phyloP scores from a whole-genome alignment of 805 yeast species.

The Teunomyces tritomae region DNA sequence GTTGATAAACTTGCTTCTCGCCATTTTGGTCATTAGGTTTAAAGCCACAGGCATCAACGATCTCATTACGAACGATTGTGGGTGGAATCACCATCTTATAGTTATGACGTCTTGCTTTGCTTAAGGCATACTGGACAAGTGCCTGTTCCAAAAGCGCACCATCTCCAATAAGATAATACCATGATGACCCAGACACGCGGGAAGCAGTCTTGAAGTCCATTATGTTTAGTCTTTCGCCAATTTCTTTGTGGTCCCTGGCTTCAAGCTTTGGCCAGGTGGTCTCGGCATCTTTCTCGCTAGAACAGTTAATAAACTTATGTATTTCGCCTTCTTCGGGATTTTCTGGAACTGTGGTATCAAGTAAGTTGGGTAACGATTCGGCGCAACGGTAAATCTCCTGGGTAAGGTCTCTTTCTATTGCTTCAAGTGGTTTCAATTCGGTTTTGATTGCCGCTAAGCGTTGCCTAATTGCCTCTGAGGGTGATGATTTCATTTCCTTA shows the following conservation, averaged over 20 bases:
- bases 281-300: conserved; percentile 26
- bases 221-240: conserved; percentile 66
- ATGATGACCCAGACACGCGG: conserved; percentile 75
- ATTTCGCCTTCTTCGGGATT: conserved; percentile 41
- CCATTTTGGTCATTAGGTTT: conserved; percentile 85
- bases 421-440: conserved; percentile 26
- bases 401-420: conserved; percentile 25
- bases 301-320: conserved; percentile 52
- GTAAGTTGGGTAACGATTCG: conserved; percentile 60
- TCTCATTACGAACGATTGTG: conserved; percentile 72
- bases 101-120: conserved; percentile 62
- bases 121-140: conserved; percentile 71
- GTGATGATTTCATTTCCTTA: conserved; percentile 16
- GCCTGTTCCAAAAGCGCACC: conserved; percentile 93
- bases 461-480: conserved; percentile 11
- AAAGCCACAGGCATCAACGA: conserved; percentile 89
- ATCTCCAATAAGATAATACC: conserved; percentile 81
- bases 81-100: conserved; percentile 80
- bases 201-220: conserved; percentile 74
- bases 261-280: conserved; percentile 10
- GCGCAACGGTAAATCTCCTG: conserved; percentile 37
- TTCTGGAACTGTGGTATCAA: conserved; percentile 48
- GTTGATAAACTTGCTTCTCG: conserved; percentile 79
- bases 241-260: conserved; percentile 58
- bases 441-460: conserved; percentile 23